A percentile compares a stretch with the other conserved stretches of the same genome.
These are phyloP conservation scores for Neocatenulostroma microsporum DNA, from an alignment of 2,329 filamentous ascomycete genomes.

Conservation along the genomic window DNA sequence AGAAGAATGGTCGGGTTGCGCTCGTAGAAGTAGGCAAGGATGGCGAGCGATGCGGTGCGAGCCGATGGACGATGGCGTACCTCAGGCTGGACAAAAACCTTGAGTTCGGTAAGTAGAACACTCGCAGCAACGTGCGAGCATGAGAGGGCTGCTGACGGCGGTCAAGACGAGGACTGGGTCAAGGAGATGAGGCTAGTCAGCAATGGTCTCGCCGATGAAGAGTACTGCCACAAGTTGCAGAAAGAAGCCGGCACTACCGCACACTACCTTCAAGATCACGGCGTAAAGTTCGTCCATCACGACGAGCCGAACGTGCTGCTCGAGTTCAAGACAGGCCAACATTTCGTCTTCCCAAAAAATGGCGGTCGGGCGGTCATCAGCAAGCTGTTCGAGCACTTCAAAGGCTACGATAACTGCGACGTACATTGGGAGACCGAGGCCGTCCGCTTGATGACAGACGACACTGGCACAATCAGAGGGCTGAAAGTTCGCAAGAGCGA, in stretches of 20 bases:
- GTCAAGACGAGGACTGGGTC: slow-evolving; percentile 30
- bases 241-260: slow-evolving; percentile 32
- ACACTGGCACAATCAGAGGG: slow-evolving; percentile 30
- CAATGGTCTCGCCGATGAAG: slow-evolving; percentile 33
- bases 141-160: too few relatives aligned
- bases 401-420: slow-evolving; percentile 27
- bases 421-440: slow-evolving; percentile 36
- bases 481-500: slow-evolving; percentile 34
- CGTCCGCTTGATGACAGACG: slow-evolving; percentile 28
- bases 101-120: slow-evolving; percentile 23
- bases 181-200: slow-evolving; percentile 31
- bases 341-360: slow-evolving; percentile 35
- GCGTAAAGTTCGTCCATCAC: slow-evolving; percentile 31
- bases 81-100: slow-evolving; percentile 34
- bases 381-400: slow-evolving; percentile 32
- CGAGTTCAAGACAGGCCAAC: slow-evolving; percentile 36
- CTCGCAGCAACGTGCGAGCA: too few relatives aligned
- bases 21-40: slow-evolving; percentile 34
- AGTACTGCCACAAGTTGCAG: slow-evolving; percentile 35
- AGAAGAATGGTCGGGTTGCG: slow-evolving; percentile 32
- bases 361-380: slow-evolving; percentile 34
- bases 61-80: slow-evolving; percentile 37
- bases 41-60: slow-evolving; percentile 35
- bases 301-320: slow-evolving; percentile 35
- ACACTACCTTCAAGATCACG: slow-evolving; percentile 31